phyloP scores from a whole-genome alignment of 441 rosid genomes.

The Jatropha multifida region DNA sequence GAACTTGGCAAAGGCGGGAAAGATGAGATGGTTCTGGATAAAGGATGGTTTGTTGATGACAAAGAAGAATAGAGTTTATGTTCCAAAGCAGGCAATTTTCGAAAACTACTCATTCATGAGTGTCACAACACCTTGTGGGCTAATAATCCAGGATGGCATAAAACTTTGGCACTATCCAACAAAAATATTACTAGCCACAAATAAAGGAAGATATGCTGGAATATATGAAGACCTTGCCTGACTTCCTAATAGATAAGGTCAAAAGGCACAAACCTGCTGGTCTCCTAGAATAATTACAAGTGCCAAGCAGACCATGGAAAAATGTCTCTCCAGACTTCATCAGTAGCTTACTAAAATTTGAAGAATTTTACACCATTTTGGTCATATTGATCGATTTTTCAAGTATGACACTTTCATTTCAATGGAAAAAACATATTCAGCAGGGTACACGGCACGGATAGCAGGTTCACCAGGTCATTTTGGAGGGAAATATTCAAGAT shows the following conservation, averaged over 20 bases:
- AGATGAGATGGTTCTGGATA: background rate
- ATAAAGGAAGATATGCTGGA: background rate
- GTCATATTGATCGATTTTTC: background rate
- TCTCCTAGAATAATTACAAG: background rate
- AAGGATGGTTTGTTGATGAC: background rate
- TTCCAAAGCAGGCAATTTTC: background rate
- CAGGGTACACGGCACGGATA: background rate
- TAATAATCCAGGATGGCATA: rapidly evolving
- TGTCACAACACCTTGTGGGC: background rate
- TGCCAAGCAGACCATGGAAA: background rate
- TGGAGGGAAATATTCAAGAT: background rate
- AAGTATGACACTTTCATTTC: background rate
- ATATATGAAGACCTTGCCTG: background rate
- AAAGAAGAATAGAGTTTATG: background rate
- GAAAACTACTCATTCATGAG: background rate
- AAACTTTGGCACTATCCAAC: background rate
- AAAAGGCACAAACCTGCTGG: background rate
- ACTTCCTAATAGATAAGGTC: background rate
- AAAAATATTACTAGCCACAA: background rate
- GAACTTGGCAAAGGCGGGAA: background rate
- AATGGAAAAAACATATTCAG: background rate
- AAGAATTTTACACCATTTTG: background rate
- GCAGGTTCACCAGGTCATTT: background rate
- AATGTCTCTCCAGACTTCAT: background rate
- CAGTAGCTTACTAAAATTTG: background rate